These are phyloP conservation scores for Sedum album DNA, from an alignment of 164 flowering plant genomes.

Conservation along the genomic window DNA sequence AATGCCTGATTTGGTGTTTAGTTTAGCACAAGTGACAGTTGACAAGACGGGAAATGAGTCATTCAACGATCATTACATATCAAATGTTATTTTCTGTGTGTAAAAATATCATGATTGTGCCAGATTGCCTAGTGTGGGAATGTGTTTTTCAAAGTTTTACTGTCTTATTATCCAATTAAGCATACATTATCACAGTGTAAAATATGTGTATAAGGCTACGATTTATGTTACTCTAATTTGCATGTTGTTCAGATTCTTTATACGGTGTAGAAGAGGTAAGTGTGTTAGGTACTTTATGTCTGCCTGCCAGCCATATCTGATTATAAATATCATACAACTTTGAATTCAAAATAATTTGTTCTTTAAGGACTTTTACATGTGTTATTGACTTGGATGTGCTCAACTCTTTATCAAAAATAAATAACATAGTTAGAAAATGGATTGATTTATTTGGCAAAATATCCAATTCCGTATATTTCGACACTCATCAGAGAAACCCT, in stretches of 20 bases:
- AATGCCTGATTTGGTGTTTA: neutral
- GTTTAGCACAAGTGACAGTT: neutral
- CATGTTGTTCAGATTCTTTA: neutral
- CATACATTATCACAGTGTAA: neutral
- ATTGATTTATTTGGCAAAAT: neutral
- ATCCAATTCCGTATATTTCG: neutral
- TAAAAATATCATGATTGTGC: neutral
- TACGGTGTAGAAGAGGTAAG: no score
- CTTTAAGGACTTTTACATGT: neutral
- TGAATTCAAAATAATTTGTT: neutral
- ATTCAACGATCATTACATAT: neutral
- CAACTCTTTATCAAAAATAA: neutral
- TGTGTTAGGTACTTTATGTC: no score
- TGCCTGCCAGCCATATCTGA: no score
- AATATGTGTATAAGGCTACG: neutral
- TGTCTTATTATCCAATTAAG: neutral
- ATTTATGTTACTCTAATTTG: neutral
- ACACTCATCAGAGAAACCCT: neutral
- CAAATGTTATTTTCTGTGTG: neutral
- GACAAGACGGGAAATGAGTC: neutral
- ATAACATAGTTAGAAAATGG: neutral
- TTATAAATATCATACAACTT: no score
- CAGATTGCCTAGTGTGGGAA: neutral
- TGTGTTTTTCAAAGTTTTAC: neutral
- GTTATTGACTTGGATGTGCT: neutral